A percentile compares a stretch with the other conserved stretches of the same genome.
Evolutionary conservation across 768 basidiomycete genomes (phyloP).

Genomic region (Sporobolomyces phaffii): DNA sequence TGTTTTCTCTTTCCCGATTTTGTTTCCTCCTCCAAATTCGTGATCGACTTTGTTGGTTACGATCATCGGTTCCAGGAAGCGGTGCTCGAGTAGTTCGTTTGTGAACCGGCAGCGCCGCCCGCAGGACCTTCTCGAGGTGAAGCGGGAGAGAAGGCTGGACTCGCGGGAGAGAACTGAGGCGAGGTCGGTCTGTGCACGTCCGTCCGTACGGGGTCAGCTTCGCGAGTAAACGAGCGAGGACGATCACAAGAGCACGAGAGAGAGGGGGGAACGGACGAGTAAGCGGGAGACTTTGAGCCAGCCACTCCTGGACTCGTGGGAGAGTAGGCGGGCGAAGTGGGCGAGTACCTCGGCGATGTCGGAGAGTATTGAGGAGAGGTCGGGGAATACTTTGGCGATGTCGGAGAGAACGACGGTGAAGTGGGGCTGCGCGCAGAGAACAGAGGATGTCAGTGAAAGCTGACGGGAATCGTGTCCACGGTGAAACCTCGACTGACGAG

Average conservation of each 20-base stretch:
- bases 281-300: conserved; percentile 54
- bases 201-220: too few relatives aligned
- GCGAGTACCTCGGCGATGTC: conserved; percentile 25
- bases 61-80: conserved; percentile 3
- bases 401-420: conserved; percentile 54
- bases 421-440: not conserved
- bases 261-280: conserved; percentile 23
- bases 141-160: conserved; percentile 19
- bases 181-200: conserved; percentile 88
- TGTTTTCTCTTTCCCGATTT: too few relatives aligned
- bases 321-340: conserved; percentile 14
- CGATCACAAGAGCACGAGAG: too few relatives aligned
- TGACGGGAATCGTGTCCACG: conserved; percentile 58
- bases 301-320: conserved; percentile 10
- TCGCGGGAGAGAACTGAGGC: conserved; percentile 54
- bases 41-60: too few relatives aligned
- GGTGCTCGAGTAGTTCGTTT: conserved; percentile 13
- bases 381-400: conserved; percentile 58
- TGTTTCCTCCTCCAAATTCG: too few relatives aligned
- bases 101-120: too few relatives aligned
- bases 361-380: conserved; percentile 55
- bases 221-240: too few relatives aligned
- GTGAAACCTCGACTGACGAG: not conserved
- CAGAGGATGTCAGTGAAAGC: not conserved
- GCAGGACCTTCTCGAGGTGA: conserved; percentile 6